Evolutionary conservation across 768 basidiomycete genomes (phyloP).

Genomic region (Trichaptum fuscoviolaceum): DNA sequence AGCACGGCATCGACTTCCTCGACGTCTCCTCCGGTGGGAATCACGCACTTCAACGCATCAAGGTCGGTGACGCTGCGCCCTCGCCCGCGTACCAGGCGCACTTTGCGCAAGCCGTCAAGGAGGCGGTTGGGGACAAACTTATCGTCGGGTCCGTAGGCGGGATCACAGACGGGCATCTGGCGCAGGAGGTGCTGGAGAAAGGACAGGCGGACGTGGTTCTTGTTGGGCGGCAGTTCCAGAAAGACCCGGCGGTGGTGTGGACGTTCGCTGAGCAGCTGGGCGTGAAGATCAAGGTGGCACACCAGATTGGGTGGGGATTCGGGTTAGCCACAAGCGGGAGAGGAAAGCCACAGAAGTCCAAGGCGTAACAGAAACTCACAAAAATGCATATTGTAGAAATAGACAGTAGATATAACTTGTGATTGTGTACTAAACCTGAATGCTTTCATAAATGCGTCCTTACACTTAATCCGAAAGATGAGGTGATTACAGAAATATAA

Average conservation of each 20-base stretch:
- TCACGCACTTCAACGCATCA: conserved; percentile 32
- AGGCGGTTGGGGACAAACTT: conserved; percentile 37
- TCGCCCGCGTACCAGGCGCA: conserved; percentile 50
- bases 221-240: conserved; percentile 52
- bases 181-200: conserved; percentile 51
- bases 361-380: too few relatives aligned
- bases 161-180: conserved; percentile 50
- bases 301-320: conserved; percentile 56
- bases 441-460: too few relatives aligned
- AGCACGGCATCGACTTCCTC: conserved; percentile 68
- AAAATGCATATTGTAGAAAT: too few relatives aligned
- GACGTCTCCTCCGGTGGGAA: conserved; percentile 69
- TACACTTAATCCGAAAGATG: neutral
- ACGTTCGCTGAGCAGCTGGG: conserved; percentile 53
- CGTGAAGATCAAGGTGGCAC: conserved; percentile 37
- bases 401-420: too few relatives aligned
- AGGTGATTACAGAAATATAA: neutral
- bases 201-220: conserved; percentile 56
- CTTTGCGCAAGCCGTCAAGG: conserved; percentile 49
- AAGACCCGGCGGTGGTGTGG: conserved; percentile 49
- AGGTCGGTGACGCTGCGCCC: conserved; percentile 33
- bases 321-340: neutral
- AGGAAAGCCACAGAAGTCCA: neutral
- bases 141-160: conserved; percentile 51
- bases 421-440: too few relatives aligned